Evolutionary conservation across 306 rosid genomes (phyloP), one percentile per base, ranked within the genome.

Genomic region (Nissolia schottii): DNA sequence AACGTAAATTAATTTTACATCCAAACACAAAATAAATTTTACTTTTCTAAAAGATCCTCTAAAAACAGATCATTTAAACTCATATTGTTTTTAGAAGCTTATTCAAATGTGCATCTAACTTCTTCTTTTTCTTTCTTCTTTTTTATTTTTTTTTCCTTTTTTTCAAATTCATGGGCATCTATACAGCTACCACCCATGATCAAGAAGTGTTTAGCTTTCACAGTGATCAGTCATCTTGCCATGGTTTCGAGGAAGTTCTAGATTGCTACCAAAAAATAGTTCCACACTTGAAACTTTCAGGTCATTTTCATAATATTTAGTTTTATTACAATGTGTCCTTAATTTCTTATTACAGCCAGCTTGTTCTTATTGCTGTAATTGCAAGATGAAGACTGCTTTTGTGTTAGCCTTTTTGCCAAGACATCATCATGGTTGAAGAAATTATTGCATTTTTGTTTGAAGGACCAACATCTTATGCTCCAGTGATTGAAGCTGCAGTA

Each of bases 381-480:
- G 18, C 43, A 27, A 35, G 41, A 3, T 23, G 19, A 37, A 35
- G 18, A 16, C 7, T 25, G 0, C 7, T 37, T 63, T 15, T 29
- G 18, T 43, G 1, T 51, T 51, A 18, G 31, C 18, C 31, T 50
- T 64, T 48, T 64, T 66, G 50, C 40, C 31, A 50, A 38, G 61
- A 55, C 14, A n/a, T n/a, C n/a, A n/a, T 63, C 24, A 28, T 73
- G 67, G 9, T 66, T 81, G 61, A 66, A 70, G 28, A 16, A 46
- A 57, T 71, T 24, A 22, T 46, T 83, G 54, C 64, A 49, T 66
- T 79, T 71, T 71, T 15, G 62, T 55, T 54, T 83, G 31, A 71
- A 93, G 98, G 98, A 60, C 98, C 98, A 70, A 93, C 98, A 66
- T 93, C 97, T 55, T 90, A 86, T 63, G 96, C 83, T 56, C 94